Evolutionary conservation across 257 asterid species (phyloP), one percentile per base, ranked within the genome.

Genomic region (Solanum arcanum): DNA sequence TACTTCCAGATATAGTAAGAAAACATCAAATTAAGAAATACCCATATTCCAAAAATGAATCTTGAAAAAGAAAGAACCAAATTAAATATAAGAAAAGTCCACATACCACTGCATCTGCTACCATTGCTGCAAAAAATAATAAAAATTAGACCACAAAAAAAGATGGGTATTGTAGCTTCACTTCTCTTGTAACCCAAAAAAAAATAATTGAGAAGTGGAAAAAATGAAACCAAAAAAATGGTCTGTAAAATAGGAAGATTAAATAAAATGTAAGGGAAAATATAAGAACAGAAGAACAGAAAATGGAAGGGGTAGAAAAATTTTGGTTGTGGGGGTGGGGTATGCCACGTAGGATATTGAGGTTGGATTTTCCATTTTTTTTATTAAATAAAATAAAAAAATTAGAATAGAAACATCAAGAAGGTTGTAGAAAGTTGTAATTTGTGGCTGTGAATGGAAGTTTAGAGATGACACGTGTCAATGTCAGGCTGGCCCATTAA

Each of bases 61-160:
- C 35, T n/a, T 18, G 20, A 35, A 3, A 21, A 68, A 2, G 49
- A 83, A 84, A 69, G 0, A 11, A 88, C 11, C 3, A 81, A 75
- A 33, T 70, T 6, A 77, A 42, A 74, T 18, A 42, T 64, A 31
- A 9, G 78, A 29, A 29, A 42, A 89, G 73, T 84, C 20, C 1
- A 88, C 96, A 89, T 87, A 95, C 97, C 95, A 89, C 89, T 85
- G 91, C 90, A 85, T 93, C 92, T 87, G 91, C 93, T 88, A 86
- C 95, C 97, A 95, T 95, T 64, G 89, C 89, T 88, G 85, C 92
- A 89, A 82, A 52, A 87, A 39, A 27, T 14, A 39, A 13, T 84
- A 20, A 73, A 29, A 35, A 44, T 88, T 29, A 12, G 66, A 73
- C 78, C 84, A 80, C 78, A 5, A 16, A 39, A 16, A 39, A 27